phyloP scores from a whole-genome alignment of 192 early-diverging fungal genomes.

The Backusella sp. region DNA sequence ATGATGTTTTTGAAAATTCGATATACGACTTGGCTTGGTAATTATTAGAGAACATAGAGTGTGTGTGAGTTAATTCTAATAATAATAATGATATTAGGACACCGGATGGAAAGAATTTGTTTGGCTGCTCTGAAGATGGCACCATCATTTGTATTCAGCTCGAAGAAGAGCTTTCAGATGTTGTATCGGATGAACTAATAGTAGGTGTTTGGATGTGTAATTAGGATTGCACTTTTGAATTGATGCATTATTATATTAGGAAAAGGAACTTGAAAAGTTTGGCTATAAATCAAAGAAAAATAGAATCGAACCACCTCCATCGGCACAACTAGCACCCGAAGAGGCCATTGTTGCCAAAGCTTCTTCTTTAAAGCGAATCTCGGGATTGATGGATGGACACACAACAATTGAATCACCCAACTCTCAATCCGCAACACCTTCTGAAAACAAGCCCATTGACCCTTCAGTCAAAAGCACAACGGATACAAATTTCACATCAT shows the following conservation, averaged over 20 bases:
- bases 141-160: constrained; percentile 78
- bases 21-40: constrained; percentile 89
- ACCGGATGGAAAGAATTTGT: constrained; percentile 69
- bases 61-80: not conserved
- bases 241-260: constrained; percentile 17
- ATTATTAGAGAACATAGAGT: not conserved
- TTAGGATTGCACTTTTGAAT: not conserved
- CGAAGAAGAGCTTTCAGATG: constrained; percentile 65
- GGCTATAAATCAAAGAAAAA: constrained; percentile 43
- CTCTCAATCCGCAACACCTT: not conserved
- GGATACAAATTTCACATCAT: not conserved
- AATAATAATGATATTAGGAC: constrained; percentile 44
- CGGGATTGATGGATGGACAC: constrained; percentile 32
- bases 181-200: constrained; percentile 63
- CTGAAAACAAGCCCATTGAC: not conserved
- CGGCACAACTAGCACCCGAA: constrained; percentile 64
- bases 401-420: not conserved
- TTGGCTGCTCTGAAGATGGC: constrained; percentile 92
- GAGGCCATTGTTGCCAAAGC: constrained; percentile 40
- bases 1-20: constrained; percentile 78
- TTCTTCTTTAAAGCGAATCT: constrained; percentile 17
- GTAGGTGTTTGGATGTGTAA: constrained; percentile 36
- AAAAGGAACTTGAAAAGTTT: constrained; percentile 45
- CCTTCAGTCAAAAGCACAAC: not conserved
- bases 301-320: constrained; percentile 54